phyloP scores from a whole-genome alignment of 2,329 filamentous ascomycete species.

The Aspergillus fischeri region DNA sequence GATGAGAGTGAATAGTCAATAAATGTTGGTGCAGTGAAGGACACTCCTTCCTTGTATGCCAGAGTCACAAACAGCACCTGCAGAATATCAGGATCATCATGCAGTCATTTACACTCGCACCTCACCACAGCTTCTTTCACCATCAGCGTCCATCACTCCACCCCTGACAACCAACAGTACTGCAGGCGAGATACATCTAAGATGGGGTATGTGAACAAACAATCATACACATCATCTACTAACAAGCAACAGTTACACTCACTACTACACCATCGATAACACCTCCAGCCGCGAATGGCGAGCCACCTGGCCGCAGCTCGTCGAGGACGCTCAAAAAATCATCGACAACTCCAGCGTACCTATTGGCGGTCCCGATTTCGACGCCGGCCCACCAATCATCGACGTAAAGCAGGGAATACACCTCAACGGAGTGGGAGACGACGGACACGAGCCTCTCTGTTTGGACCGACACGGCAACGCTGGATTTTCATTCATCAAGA shows the following conservation, averaged over 20 bases:
- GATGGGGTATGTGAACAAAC: neutral
- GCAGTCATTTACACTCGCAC: neutral
- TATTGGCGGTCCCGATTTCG: constrained; percentile 1
- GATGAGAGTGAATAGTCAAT: neutral
- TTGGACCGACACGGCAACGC: neutral
- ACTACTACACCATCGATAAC: constrained; percentile 13
- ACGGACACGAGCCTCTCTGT: constrained; percentile 6
- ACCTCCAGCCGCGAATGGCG: constrained; percentile 11
- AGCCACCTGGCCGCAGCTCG: constrained; percentile 11
- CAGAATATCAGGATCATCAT: neutral
- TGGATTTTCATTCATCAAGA: constrained; percentile 9
- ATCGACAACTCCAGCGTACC: constrained; percentile 1
- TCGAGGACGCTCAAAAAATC: constrained; percentile 9
- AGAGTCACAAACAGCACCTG: neutral
- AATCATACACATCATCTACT: neutral
- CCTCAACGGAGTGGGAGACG: constrained; percentile 6
- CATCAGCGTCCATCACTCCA: neutral
- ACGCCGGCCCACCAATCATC: neutral
- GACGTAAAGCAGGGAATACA: constrained; percentile 7
- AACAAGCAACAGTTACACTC: constrained; percentile 11
- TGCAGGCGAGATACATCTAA: neutral
- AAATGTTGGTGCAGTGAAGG: neutral
- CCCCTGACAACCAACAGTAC: too few relatives aligned
- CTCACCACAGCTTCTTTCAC: neutral
- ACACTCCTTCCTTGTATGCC: neutral